phyloP scores from a whole-genome alignment of 2,329 filamentous ascomycete species.

The Ceratocystis ficicola region DNA sequence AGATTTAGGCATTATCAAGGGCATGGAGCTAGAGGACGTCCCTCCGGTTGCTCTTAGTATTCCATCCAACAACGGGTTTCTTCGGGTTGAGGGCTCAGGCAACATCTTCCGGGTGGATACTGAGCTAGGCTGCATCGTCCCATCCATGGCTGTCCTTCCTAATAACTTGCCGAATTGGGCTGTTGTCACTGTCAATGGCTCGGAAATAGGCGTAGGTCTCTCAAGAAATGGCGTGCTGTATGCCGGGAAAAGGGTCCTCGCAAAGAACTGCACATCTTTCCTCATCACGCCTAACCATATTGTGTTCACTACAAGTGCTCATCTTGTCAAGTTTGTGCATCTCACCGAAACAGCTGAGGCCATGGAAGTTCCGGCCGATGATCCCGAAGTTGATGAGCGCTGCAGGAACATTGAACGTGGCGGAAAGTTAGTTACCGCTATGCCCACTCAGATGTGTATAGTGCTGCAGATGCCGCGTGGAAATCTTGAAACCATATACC shows the following conservation, averaged over 20 bases:
- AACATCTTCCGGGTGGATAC: constrained; percentile 16
- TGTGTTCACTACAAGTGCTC: constrained; percentile 83
- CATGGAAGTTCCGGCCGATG: constrained; percentile 71
- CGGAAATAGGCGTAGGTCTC: constrained; percentile 47
- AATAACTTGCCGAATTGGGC: constrained; percentile 31
- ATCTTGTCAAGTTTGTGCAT: constrained; percentile 90
- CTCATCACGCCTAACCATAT: constrained; percentile 68
- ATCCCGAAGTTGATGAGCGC: constrained; percentile 82
- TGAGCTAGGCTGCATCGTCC: constrained; percentile 5
- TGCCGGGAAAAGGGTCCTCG: constrained; percentile 59
- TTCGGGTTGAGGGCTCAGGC: constrained; percentile 12
- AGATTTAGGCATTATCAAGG: neutral
- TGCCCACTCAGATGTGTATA: constrained; percentile 75
- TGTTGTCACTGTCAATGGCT: constrained; percentile 33
- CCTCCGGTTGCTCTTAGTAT: neutral
- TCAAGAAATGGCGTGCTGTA: constrained; percentile 67
- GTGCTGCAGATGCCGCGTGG: constrained; percentile 91
- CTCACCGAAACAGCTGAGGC: constrained; percentile 51
- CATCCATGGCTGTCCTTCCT: constrained; percentile 31
- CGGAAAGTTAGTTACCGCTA: constrained; percentile 72
- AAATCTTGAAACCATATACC: constrained; percentile 90
- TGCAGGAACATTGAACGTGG: constrained; percentile 88
- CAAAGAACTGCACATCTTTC: constrained; percentile 88
- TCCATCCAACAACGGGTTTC: constrained; percentile 14
- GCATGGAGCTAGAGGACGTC: neutral